A percentile compares a stretch with the other conserved stretches of the same genome.
Evolutionary conservation across 371 early-diverging fungal species (phyloP).

Genomic region (Parasitella parasitica): DNA sequence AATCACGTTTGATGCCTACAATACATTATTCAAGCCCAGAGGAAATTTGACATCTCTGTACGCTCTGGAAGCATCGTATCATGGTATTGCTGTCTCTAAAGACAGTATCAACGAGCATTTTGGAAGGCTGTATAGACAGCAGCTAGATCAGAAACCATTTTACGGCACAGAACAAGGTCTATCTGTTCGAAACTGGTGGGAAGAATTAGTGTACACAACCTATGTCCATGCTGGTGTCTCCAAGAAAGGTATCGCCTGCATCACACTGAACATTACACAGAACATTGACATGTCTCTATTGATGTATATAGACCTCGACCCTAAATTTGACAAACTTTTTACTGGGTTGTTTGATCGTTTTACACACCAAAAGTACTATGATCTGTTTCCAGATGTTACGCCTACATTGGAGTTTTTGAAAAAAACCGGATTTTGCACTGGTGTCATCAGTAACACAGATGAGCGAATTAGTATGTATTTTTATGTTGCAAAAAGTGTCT

Average conservation of each 20-base stretch:
- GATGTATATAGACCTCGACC: slow-evolving; percentile 31
- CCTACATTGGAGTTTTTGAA: slow-evolving; percentile 26
- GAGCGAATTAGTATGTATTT: slow-evolving; percentile 34
- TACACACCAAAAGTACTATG: slow-evolving; percentile 30
- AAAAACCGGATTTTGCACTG: slow-evolving; percentile 29
- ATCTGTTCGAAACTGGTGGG: slow-evolving; percentile 36
- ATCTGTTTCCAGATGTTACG: slow-evolving; percentile 31
- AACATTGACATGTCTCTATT: too few relatives aligned
- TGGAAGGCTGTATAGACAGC: slow-evolving; percentile 28
- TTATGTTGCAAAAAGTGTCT: too few relatives aligned
- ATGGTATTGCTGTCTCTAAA: slow-evolving; percentile 28
- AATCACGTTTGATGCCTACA: slow-evolving; percentile 46
- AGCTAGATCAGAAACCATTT: slow-evolving; percentile 32
- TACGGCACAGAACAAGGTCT: slow-evolving; percentile 35
- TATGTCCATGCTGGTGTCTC: slow-evolving; percentile 32
- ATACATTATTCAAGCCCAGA: slow-evolving; percentile 39
- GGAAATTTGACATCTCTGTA: slow-evolving; percentile 28
- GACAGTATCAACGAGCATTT: slow-evolving; percentile 26
- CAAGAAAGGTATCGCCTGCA: slow-evolving; percentile 11
- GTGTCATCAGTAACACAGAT: slow-evolving; percentile 44
- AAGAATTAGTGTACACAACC: slow-evolving; percentile 35
- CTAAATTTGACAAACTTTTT: slow-evolving; percentile 26
- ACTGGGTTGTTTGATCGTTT: slow-evolving; percentile 33
- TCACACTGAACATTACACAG: too few relatives aligned
- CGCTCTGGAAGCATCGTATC: slow-evolving; percentile 31